Evolutionary conservation across 495 filamentous ascomycete species (phyloP), one percentile per base, ranked within the genome.

Genomic region (Hypomontagnella monticulosa): DNA sequence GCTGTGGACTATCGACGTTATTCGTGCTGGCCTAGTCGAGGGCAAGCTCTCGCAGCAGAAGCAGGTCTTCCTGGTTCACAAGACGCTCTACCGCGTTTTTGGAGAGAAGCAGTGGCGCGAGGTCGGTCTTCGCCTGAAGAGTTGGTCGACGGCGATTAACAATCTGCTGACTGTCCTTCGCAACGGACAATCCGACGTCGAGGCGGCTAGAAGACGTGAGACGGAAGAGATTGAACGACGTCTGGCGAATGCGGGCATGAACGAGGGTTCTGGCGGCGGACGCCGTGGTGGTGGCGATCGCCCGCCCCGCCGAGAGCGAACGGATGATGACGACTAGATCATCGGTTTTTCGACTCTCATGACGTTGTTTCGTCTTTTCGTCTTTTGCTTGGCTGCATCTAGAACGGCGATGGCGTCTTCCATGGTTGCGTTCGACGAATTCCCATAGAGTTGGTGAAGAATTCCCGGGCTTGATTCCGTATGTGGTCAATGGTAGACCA

Each of bases 21-120:
- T 99, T 77, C 91, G 96, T 38, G 92, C 93, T 38, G 91, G 91
- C 33, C 88, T 99, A 15, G 90, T 98, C 50, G 95, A 99, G 80
- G 95, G 95, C 63, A 93, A 95, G 77, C 84, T 99, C 49, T 91
- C 88, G 18, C 95, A 99, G 80, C 84, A 92, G 70, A 91, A 91
- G 64, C 87, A 92, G 73, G 89, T 92, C 23, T 98, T 99, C 84
- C 81, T 97, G 11, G 91, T 99, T 41, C 95, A 99, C 80, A 85
- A 93, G 61, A 91, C 91, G 64, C 96, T 92, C 56, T 97, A 97
- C 84, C 86, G 95, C 27, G 94, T 97, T 20, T 98, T 99, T 70
- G 92, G 92, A 58, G 91, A 97, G 85, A 96, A 93, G 83, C 95
- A 99, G 80, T 99, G 96, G 96, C 87, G 89, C 50, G 93, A 98